Evolutionary conservation across 805 yeast genomes (phyloP).

Genomic region (Lachancea sp.): DNA sequence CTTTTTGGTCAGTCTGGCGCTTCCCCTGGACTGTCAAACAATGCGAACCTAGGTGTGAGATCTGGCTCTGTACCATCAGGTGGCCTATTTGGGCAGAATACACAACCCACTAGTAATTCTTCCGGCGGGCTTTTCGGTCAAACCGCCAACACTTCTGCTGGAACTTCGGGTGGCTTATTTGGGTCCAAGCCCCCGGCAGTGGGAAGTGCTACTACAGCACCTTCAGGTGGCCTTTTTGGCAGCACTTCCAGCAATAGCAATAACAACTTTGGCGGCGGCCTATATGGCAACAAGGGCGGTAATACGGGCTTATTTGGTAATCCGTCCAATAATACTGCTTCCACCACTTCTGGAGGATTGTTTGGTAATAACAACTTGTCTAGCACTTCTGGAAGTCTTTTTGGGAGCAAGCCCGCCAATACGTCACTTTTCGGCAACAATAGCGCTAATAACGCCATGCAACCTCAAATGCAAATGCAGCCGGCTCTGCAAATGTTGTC

Average conservation of each 20-base stretch:
- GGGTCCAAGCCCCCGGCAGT: slow-evolving; percentile 26
- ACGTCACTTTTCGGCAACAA: slow-evolving; percentile 33
- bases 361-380: slow-evolving; percentile 18
- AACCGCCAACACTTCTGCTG: slow-evolving; percentile 8
- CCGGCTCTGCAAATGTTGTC: slow-evolving; percentile 39
- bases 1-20: slow-evolving; percentile 27
- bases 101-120: neutral
- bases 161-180: slow-evolving; percentile 30
- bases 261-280: slow-evolving; percentile 32
- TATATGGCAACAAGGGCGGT: slow-evolving; percentile 20
- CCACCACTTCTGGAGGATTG: slow-evolving; percentile 20
- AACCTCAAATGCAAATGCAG: slow-evolving; percentile 24
- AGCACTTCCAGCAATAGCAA: slow-evolving; percentile 18
- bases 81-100: slow-evolving; percentile 37
- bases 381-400: slow-evolving; percentile 24
- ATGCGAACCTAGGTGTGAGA: slow-evolving; percentile 17
- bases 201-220: slow-evolving; percentile 6
- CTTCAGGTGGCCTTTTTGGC: slow-evolving; percentile 19
- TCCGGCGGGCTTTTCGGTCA: slow-evolving; percentile 24
- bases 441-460: slow-evolving; percentile 13
- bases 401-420: slow-evolving; percentile 32
- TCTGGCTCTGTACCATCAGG: slow-evolving; percentile 15
- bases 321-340: slow-evolving; percentile 15
- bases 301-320: slow-evolving; percentile 34
- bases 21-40: slow-evolving; percentile 8